Base-by-base conservation (phyloP, 2,329 filamentous ascomycete genomes). In the Nothophoma quercina region DNA sequence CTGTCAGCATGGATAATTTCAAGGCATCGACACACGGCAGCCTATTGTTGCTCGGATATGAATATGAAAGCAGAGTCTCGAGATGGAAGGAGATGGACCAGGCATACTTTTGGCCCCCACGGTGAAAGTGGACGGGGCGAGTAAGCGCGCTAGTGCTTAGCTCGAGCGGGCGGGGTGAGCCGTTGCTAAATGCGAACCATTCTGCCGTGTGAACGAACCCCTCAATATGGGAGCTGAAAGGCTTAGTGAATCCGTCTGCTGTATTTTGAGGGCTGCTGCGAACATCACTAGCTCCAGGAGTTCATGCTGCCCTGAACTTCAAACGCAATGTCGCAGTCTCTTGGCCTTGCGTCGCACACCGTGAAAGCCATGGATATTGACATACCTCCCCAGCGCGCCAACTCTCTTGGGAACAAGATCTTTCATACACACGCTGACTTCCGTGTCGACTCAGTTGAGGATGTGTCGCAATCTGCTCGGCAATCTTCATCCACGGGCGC, bases 191-290 rank as follows among this genome's bases (percentile, higher is more conserved):
- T 29, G 50, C 22, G 50, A 53, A 53, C 38, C 35, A 15, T 28
- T 41, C 42, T 52, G 42, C 42, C 49, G 50, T 39, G 39, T 22
- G 26, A 34, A 33, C 26, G 13, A 18, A 21, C 42, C 35, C 22
- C 9, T 39, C 48, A 49, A 62, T 48, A 57, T 69, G 58, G 69
- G 67, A 69, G 68, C 68, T 61, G 62, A 67, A 63, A 55, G 50
- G 15, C 23, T 42, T 34, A n/a, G 43, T 38, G 49, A 61, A 60
- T 51, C 30, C 46, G 36, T 39, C 44, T 29, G 21, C 25, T 56
- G 40, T 60, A 40, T 32, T 60, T 63, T 58, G 53, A 26, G 9
- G 23, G 33, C 45, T 34, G 34, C 53, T 60, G 59, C 57, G 53
- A 68, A 63, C 57, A 33, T 46, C 43, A 26, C 50, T 54, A 44